Conservation (phyloP, 768 basidiomycete species). For the Mycena sanguinolenta region DNA sequence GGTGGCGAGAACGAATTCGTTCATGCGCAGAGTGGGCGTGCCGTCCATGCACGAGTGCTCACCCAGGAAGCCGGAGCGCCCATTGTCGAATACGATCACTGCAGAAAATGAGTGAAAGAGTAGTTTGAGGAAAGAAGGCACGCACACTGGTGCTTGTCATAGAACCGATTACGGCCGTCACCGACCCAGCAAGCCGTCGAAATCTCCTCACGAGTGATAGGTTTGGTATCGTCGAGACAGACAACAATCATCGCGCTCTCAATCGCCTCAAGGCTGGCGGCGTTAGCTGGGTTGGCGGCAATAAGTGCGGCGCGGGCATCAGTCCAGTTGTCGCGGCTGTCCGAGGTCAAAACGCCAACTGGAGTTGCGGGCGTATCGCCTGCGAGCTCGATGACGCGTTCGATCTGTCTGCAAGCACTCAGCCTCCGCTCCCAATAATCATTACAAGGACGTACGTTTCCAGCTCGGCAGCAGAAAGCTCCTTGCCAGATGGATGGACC, state of each 20-base stretch:
- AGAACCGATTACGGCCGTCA: conserved; percentile 92
- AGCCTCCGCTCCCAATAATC: conserved; percentile 4
- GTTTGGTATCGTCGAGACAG: conserved; percentile 85
- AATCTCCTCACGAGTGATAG: conserved; percentile 84
- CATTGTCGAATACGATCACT: conserved; percentile 97
- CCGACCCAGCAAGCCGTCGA: conserved; percentile 92
- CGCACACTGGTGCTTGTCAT: conserved; percentile 95
- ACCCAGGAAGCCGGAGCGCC: conserved; percentile 93
- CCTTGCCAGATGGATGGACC: conserved; percentile 69
- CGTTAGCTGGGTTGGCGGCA: conserved; percentile 75
- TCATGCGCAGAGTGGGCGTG: conserved; percentile 93
- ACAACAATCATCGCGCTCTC: conserved; percentile 93
- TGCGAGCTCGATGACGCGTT: conserved; percentile 74
- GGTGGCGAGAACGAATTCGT: conserved; percentile 90
- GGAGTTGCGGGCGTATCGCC: conserved; percentile 62
- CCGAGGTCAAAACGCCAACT: conserved; percentile 88
- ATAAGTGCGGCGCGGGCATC: conserved; percentile 77
- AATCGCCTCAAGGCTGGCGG: conserved; percentile 77
- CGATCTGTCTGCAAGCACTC: conserved; percentile 65
- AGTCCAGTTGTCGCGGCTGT: conserved; percentile 93
- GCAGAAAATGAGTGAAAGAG: conserved; percentile 14
- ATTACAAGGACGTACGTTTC: conserved; percentile 65
- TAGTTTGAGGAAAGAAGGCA: conserved; percentile 27
- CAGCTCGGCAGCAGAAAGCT: conserved; percentile 85
- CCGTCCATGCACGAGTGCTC: conserved; percentile 94